phyloP scores from a whole-genome alignment of 805 yeast species.

The Schwanniomyces polymorphus region DNA sequence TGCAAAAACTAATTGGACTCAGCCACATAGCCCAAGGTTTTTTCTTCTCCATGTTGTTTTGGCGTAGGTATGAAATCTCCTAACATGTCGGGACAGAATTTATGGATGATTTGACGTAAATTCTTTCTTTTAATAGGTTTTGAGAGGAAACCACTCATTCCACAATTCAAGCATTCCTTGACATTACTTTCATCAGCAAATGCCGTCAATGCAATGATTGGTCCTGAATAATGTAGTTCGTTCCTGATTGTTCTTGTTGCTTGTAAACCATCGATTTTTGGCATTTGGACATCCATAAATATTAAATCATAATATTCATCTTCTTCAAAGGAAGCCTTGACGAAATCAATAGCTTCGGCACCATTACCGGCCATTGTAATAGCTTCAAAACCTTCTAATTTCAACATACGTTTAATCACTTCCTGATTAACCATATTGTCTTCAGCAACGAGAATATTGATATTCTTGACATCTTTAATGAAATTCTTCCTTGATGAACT shows the following conservation, averaged over 20 bases:
- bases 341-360: constrained; percentile 75
- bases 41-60: constrained; percentile 25
- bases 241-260: constrained; percentile 76
- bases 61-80: constrained; percentile 37
- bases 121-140: constrained; percentile 82
- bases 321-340: constrained; percentile 46
- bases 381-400: constrained; percentile 72
- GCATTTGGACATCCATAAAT: constrained; percentile 98
- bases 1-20: neutral
- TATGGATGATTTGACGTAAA: constrained; percentile 55
- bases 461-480: constrained; percentile 27
- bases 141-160: constrained; percentile 89
- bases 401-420: constrained; percentile 85
- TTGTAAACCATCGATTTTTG: constrained; percentile 82
- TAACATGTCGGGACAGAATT: constrained; percentile 41
- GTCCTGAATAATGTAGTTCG: constrained; percentile 59
- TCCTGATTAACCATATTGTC: constrained; percentile 94
- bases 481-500: constrained; percentile 24
- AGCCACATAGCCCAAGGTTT: constrained; percentile 18
- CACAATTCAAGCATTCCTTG: constrained; percentile 80
- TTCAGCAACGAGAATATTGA: constrained; percentile 81
- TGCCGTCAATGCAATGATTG: constrained; percentile 93
- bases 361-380: constrained; percentile 88
- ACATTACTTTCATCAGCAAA: constrained; percentile 92
- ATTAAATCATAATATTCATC: constrained; percentile 62